A percentile compares a stretch with the other conserved stretches of the same genome.
phyloP scores from a whole-genome alignment of 208 protist species.

The Angomonas deanei region DNA sequence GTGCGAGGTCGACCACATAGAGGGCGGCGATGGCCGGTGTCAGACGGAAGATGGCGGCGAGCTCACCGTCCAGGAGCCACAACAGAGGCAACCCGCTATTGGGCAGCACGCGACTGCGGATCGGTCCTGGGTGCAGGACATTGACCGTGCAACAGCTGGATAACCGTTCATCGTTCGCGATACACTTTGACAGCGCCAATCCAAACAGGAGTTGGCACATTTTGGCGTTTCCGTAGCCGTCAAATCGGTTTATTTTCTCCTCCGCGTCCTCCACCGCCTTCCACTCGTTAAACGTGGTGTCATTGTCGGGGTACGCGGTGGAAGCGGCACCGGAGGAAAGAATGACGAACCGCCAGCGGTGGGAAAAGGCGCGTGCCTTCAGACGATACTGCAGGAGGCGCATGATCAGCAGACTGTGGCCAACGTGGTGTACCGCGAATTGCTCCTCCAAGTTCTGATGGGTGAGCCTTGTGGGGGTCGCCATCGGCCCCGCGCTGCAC shows the following conservation, averaged over 20 bases:
- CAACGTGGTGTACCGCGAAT: slow-evolving; percentile 51
- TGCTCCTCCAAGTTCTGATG: slow-evolving; percentile 50
- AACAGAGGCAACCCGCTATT: slow-evolving; percentile 36
- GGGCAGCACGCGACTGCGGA: slow-evolving; percentile 28
- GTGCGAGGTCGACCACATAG: slow-evolving; percentile 51
- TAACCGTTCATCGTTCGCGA: slow-evolving; percentile 30
- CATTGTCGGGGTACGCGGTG: slow-evolving; percentile 21
- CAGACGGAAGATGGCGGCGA: slow-evolving; percentile 35
- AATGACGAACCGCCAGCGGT: slow-evolving; percentile 40
- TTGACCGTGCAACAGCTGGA: slow-evolving; percentile 40
- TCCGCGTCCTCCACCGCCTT: slow-evolving; percentile 12
- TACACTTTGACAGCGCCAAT: slow-evolving; percentile 44
- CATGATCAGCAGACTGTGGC: slow-evolving; percentile 53
- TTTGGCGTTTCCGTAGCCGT: slow-evolving; percentile 43
- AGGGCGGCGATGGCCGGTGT: slow-evolving; percentile 47
- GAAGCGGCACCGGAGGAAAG: slow-evolving; percentile 37
- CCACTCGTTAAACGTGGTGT: slow-evolving; percentile 29
- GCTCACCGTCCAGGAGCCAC: slow-evolving; percentile 31
- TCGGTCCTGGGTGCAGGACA: slow-evolving; percentile 47
- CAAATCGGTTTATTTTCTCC: slow-evolving; percentile 24
- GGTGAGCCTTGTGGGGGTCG: slow-evolving; percentile 25
- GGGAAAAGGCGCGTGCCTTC: slow-evolving; percentile 6
- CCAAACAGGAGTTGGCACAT: slow-evolving; percentile 70
- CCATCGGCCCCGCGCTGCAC: slow-evolving; percentile 41
- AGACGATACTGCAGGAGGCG: slow-evolving; percentile 39